Evolutionary conservation across 805 yeast genomes (phyloP), one percentile per base, ranked within the genome.

Genomic region (Monosporozyma siamensis): DNA sequence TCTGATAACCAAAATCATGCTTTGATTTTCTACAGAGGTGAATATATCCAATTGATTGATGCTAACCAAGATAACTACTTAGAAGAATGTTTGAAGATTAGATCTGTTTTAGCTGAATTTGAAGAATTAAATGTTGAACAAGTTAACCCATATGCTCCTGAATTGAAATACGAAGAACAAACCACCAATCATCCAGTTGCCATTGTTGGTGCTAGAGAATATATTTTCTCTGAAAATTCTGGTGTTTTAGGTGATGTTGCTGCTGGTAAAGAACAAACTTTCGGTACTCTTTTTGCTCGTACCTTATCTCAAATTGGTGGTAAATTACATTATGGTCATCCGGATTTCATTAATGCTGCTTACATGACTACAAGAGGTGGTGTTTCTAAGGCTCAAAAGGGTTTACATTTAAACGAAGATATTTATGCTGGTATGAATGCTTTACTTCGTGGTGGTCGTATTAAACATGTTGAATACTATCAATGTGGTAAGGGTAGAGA

Each of bases 401-500:
- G 92, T 49, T 70, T 83, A 53, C 92, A 83, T 66, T 72, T 83
- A 66, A 83, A 83, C 66, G 94, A 83, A 70, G 94, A 83, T 75
- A 82, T 83, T 53, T 83, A 82, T 56, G 92, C 92, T 51, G 94
- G 92, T 67, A 83, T 83, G 88, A 82, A 74, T 56, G 90, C 87
- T 18, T 52, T 82, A 51, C 70, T 80, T 51, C 77, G 94, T 67
- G 94, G 94, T 67, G 94, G 94, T 55, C 75, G 88, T 66, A 83
- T 83, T 56, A 83, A 83, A 68, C 92, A 83, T 61, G 80, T 88
- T 70, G 94, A 83, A 59, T 83, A 82, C 61, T 80, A 78, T 66
- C 94, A 83, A 68, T 83, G 94, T 75, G 94, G 94, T 67, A 83
- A 83, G 66, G 94, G 94, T 61, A 73, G 94, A 71, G 94, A 83